Evolutionary conservation across 176 grass and related monocot genomes (phyloP).

Genomic region (Eragrostis nindensis): DNA sequence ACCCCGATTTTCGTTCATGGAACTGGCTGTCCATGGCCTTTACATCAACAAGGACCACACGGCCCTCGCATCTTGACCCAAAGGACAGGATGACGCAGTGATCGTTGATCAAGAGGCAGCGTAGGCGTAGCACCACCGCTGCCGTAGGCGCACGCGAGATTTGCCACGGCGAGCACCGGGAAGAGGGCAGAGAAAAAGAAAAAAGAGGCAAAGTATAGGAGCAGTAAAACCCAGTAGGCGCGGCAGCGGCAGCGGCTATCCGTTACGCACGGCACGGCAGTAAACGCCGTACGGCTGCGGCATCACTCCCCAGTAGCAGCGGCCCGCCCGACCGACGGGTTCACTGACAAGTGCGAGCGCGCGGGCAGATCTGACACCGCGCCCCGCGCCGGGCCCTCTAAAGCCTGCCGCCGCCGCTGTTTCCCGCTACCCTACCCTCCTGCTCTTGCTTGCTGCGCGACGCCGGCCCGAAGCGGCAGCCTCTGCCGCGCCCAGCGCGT

Average conservation of each 20-base stretch:
- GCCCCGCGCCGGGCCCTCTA: background rate
- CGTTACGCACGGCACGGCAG: slow-evolving; percentile 26
- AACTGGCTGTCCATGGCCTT: background rate
- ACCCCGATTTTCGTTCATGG: background rate
- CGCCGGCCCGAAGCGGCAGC: background rate
- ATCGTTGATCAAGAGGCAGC: background rate
- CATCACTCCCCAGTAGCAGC: background rate
- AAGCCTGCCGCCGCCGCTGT: slow-evolving; percentile 40
- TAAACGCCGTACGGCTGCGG: slow-evolving; percentile 21
- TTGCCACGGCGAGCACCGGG: background rate
- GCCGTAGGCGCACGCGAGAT: background rate
- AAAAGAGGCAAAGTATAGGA: background rate
- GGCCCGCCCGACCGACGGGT: background rate
- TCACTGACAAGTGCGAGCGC: slow-evolving; percentile 10
- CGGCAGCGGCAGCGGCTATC: background rate
- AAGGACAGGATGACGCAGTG: background rate
- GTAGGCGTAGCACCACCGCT: background rate
- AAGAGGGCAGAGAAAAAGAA: no score
- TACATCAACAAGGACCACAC: no score
- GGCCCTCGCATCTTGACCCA: background rate
- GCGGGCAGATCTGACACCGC: slow-evolving; percentile 21
- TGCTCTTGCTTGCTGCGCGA: background rate
- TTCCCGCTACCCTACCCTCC: background rate
- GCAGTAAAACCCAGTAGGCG: background rate
- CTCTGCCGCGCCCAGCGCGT: slow-evolving; percentile 24